Conservation (phyloP, 2,329 filamentous ascomycete species). For the Hymenotorrendiella dingleyae region DNA sequence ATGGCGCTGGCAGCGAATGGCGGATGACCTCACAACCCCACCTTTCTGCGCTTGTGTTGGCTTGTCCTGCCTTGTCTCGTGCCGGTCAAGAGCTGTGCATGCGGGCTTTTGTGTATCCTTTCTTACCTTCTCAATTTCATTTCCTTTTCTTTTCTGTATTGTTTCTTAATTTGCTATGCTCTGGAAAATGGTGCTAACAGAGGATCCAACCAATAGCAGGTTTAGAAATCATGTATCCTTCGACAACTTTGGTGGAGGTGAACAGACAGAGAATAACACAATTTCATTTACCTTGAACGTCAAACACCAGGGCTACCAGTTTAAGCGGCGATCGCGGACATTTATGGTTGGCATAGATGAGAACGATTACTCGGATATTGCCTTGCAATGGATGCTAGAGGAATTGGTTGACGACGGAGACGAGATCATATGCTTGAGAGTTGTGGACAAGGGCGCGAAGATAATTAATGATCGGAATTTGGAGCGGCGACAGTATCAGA, state of each 20-base stretch:
- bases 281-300: conserved; percentile 65
- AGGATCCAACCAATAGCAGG: conserved; percentile 35
- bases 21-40: conserved; percentile 18
- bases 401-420: conserved; percentile 74
- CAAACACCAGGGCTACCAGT: conserved; percentile 67
- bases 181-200: conserved; percentile 23
- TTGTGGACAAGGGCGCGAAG: conserved; percentile 65
- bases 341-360: conserved; percentile 69
- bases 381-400: conserved; percentile 68
- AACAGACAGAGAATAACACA: conserved; percentile 48
- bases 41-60: conserved; percentile 9
- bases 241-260: conserved; percentile 64
- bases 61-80: conserved; percentile 4
- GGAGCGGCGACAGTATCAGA: conserved; percentile 55
- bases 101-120: conserved; percentile 9
- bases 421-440: conserved; percentile 66
- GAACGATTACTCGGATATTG: conserved; percentile 70
- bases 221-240: conserved; percentile 68
- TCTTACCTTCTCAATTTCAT: not conserved
- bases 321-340: conserved; percentile 60
- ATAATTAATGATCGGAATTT: conserved; percentile 54
- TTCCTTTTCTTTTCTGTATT: conserved; percentile 4
- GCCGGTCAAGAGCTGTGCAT: conserved; percentile 12
- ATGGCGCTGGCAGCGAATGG: conserved; percentile 9
- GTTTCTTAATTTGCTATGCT: conserved; percentile 2